Evolutionary conservation across 2,329 filamentous ascomycete genomes (phyloP), one percentile per base, ranked within the genome.

Genomic region (Fusarium sp.): DNA sequence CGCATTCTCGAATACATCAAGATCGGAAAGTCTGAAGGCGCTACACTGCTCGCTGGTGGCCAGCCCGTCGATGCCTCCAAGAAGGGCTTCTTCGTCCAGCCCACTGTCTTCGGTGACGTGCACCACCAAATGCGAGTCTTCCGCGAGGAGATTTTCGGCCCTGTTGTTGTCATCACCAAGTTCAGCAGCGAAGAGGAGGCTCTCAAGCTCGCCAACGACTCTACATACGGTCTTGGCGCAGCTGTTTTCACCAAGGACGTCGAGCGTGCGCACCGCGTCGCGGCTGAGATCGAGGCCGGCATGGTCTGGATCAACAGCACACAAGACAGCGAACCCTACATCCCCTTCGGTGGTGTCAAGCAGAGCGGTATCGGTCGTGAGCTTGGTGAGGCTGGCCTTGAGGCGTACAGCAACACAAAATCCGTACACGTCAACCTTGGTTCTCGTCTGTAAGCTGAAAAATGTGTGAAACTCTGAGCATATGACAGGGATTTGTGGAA

Each of bases 111-210:
- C 86, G 90, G 89, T 80, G 90, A 94, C 77, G 93, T 78, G 38
- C 70, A 70, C 41, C 46, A 73, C 49, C 65, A 65, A 94, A 95
- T 95, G 93, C 94, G 93, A 87, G 94, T 97, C 79, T 91, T 94
- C 84, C 89, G 93, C 81, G 93, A 96, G 84, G 94, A 97, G 85
- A 95, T 96, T 82, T 97, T 97, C 80, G 94, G 94, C 69, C 94
- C 94, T 61, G 94, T 97, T 68, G 92, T 90, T 83, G 88, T 91
- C 75, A 91, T 96, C 76, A 88, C 91, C 83, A 95, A 94, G 85
- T 96, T 96, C 87, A 91, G 90, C 84, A 89, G 87, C 76, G 91
- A 93, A 84, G 92, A 91, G 27, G 93, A 96, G 54, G 92, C 89
- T 66, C 90, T 96, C 82, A 83, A 86, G 75, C 83, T 92, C 46